Base-by-base conservation (phyloP, 345 rosid species). In the Arabis alpina region DNA sequence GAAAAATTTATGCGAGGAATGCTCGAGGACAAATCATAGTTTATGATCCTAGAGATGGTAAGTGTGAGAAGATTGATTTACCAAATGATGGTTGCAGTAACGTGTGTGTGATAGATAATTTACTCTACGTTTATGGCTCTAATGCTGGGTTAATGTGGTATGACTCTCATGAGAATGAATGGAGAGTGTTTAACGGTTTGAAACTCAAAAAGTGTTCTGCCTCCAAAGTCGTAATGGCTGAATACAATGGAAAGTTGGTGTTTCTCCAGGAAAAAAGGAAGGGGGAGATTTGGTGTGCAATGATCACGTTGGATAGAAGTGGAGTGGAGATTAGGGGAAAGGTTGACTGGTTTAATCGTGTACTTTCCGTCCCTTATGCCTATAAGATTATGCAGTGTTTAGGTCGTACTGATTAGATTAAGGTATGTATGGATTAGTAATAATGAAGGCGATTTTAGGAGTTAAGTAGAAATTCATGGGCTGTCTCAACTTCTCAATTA, bases 41-140 rank as follows among this genome's bases (percentile, higher is more conserved):
- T 60, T 60, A 60, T 60, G 64, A 60, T 60, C 50, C 64, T 0
- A 60, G 50, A 25, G 37, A 60, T 25, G 50, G 64, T 60, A 25
- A 14, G 3, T 42, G 50, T 25, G 24, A 60, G 15, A 52, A 10
- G 14, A 28, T 52, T 52, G 15, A 11, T 25, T 0, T 27, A 52
- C 16, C 16, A 52, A 6, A 11, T 6, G 37, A 6, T 27, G 7
- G 0, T 5, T 0, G 16, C 13, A 13, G 24, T 60, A n/a, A 24
- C 2, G 13, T 60, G 37, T 41, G 64, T 60, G 37, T 13, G 12
- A 42, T 59, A 13, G 36, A 25, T 0, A 24, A 59, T 59, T 3
- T 59, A 36, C 10, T 41, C 12, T 59, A 59, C 56, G 13, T 52
- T 27, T 52, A 52, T 27, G 0, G 1, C 4, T 27, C 8, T 52